Base-by-base conservation (phyloP, 192 early-diverging fungal genomes). In the Spizellomyces punctatus region DNA sequence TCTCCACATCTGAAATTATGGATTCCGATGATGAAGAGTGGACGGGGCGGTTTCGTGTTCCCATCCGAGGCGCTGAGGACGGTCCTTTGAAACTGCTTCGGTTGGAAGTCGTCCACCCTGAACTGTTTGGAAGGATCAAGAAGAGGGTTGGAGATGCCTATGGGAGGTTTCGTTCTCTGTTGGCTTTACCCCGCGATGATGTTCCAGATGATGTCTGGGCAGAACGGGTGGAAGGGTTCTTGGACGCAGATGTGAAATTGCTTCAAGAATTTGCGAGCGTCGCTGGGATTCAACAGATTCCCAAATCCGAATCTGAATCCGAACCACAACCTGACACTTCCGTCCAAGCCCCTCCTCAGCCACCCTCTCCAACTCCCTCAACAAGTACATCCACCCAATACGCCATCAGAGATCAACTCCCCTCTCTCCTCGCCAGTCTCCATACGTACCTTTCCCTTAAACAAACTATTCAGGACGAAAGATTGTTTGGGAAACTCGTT, bases 21-120 rank as follows among this genome's bases (percentile, higher is more conserved):
- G 43, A 52, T 45, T 64, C 62, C 19, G 71, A 72, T 46, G 71
- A 72, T 50, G 71, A 72, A 46, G 61, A 72, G n/a, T 72, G 60
- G 27, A 63, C 46, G 12, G 71, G 71, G 19, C 62, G 71, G 1
- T 72, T 72, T 46, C 46, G 55, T 22, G 71, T 57, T 0, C 71
- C 71, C 1, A 5, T 72, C 1, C 71, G 71, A 14, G 60, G 61
- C 36, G 10, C 43, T 9, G 12, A 47, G 6, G 71, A 72, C 17
- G 61, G 42, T 9, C 43, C 49, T 14, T 21, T 36, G 22, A 60
- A 58, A 8, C 43, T 72, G 8, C 50, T 72, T 0, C 19, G 62
- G n/a, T 3, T 72, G 62, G 12, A 55, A 36, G 62, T 57, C 3
- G 62, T 56, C 10, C 52, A 48, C 41, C 62, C 71, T 6, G 60